Percentiles rank a stretch among this genome's conserved stretches.
Conservation (phyloP, 352 stramenopile genomes). For the Phytophthora quininea region DNA sequence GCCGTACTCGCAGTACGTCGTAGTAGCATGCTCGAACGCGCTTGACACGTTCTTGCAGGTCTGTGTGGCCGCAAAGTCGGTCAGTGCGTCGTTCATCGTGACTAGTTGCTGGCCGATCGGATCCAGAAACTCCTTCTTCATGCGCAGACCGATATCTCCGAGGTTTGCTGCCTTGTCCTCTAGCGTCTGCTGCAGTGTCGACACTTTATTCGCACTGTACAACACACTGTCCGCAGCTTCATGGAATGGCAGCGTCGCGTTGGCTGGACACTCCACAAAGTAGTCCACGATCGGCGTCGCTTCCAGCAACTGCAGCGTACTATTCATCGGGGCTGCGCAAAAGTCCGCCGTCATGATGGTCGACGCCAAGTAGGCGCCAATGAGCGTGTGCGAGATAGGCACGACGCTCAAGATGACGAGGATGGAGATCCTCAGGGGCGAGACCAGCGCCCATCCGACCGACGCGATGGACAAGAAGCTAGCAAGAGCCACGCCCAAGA, state of each 20-base stretch:
- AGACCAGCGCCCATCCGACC: conserved; percentile 83
- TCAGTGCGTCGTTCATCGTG: conserved; percentile 33
- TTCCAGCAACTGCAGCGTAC: conserved; percentile 62
- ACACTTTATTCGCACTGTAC: conserved; percentile 38
- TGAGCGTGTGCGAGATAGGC: conserved; percentile 79
- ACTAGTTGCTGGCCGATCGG: conserved; percentile 62
- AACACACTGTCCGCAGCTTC: conserved; percentile 36
- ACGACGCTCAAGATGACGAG: conserved; percentile 78
- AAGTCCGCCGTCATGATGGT: conserved; percentile 86
- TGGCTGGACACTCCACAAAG: conserved; percentile 67
- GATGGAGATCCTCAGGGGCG: conserved; percentile 74
- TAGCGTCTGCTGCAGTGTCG: conserved; percentile 50
- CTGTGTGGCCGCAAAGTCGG: conserved; percentile 51
- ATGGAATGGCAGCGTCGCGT: conserved; percentile 57
- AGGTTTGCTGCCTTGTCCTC: conserved; percentile 58
- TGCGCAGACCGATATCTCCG: conserved; percentile 54
- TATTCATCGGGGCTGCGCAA: conserved; percentile 72
- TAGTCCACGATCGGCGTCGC: conserved; percentile 56
- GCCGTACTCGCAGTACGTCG: conserved; percentile 78
- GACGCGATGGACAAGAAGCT: conserved; percentile 83
- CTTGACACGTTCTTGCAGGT: conserved; percentile 53
- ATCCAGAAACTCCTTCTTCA: conserved; percentile 78
- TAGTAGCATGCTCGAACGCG: conserved; percentile 52
- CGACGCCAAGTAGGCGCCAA: conserved; percentile 78
- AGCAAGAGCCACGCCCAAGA: conserved; percentile 69